These are phyloP conservation scores for Seiridium unicorne DNA, from an alignment of 2,329 filamentous ascomycete genomes.

Conservation along the genomic window DNA sequence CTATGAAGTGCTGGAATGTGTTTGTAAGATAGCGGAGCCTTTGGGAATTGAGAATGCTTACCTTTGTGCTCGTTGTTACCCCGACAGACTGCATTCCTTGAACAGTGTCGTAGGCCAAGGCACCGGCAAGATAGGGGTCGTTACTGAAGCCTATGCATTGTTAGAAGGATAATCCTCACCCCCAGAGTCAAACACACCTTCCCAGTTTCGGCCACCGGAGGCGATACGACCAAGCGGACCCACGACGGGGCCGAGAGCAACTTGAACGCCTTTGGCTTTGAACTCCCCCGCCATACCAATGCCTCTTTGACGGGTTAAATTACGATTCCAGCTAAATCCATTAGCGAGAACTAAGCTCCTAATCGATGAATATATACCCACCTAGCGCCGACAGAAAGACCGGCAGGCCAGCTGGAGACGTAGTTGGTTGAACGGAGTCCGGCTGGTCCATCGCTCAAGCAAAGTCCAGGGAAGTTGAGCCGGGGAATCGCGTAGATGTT, in stretches of 20 bases:
- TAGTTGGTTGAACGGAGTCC: slow-evolving; percentile 34
- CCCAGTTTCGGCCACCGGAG: slow-evolving; percentile 64
- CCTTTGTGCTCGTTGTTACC: slow-evolving; percentile 65
- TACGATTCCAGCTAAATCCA: slow-evolving; percentile 63
- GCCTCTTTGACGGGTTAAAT: slow-evolving; percentile 66
- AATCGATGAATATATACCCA: slow-evolving; percentile 5
- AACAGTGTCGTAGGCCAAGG: slow-evolving; percentile 51
- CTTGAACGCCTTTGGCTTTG: slow-evolving; percentile 73
- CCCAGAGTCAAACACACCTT: slow-evolving; percentile 35
- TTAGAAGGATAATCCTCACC: neutral
- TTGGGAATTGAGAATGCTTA: slow-evolving; percentile 12
- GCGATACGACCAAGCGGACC: slow-evolving; percentile 62
- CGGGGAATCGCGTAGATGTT: slow-evolving; percentile 35
- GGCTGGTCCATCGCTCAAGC: slow-evolving; percentile 33
- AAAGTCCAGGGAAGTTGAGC: slow-evolving; percentile 38
- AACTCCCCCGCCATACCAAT: slow-evolving; percentile 76
- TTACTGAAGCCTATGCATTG: slow-evolving; percentile 30
- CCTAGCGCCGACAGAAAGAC: slow-evolving; percentile 59
- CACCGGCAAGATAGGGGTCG: slow-evolving; percentile 61
- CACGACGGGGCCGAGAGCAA: slow-evolving; percentile 75
- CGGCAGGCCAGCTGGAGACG: slow-evolving; percentile 42
- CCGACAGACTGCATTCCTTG: slow-evolving; percentile 67
- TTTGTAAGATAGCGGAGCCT: neutral
- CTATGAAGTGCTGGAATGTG: slow-evolving; percentile 53
- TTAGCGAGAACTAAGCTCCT: neutral